Base-by-base conservation (phyloP, 2,329 filamentous ascomycete species). In the Aspergillus nomiae region DNA sequence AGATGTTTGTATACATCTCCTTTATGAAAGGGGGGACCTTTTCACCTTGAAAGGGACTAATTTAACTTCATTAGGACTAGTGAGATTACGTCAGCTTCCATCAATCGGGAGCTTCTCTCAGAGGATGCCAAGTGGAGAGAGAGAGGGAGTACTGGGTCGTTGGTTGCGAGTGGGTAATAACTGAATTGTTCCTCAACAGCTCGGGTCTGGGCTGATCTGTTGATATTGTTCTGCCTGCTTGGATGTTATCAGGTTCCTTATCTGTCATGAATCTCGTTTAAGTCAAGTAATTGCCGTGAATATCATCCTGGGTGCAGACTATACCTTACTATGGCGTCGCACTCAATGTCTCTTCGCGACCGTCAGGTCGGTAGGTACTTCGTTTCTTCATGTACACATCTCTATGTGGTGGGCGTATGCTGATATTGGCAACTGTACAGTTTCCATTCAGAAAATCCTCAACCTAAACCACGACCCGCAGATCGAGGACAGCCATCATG, bases 401-500 rank as follows among this genome's bases (percentile, higher is more conserved):
- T n/a, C 19, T 32, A 4, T 1, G 19, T n/a, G 21, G 19, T 12
- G 21, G 8, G 19, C 28, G 24, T 53, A 21, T 14, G 16, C 14
- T 54, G n/a, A 45, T 28, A 12, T 8, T 59, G 34, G 32, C n/a
- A 58, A 41, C 46, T 62, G 21, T 68, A 45, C 68, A 96, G 94
- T 90, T 56, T 94, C 94, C 21, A 92, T 99, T 73, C 93, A 96
- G 83, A 94, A 92, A 80, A 93, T 99, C 73, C 87, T 99, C 69
- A 98, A 97, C 77, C 84, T 99, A 69, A 99, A 99, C 80, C 90
- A 95, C 73, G 85, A 87, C 43, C 77, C 80, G 65, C 85, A 81
- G 74, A 78, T 79, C 59, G 72, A 85, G 63, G 85, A 85, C 69
- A 84, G 87, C 61, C 81, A 85, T 56, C 86, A 91, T 63, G 90